These are phyloP conservation scores for Ajuga reptans DNA, from an alignment of 305 asterid genomes.

Conservation along the genomic window DNA sequence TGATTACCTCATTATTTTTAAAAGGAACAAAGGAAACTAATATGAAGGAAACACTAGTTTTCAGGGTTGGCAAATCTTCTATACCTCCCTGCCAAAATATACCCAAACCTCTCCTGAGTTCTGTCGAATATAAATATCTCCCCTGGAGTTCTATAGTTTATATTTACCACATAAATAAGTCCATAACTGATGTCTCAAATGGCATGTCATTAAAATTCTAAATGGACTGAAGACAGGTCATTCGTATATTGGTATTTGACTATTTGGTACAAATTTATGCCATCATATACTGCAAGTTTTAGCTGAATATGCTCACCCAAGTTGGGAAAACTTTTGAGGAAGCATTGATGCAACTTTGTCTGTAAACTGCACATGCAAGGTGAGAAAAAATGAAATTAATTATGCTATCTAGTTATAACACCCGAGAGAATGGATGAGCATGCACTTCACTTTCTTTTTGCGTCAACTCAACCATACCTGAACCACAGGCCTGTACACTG, in stretches of 20 bases:
- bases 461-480: slow-evolving; percentile 51
- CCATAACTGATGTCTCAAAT: slow-evolving; percentile 5
- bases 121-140: slow-evolving; percentile 1
- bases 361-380: slow-evolving; percentile 62
- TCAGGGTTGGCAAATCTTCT: neutral
- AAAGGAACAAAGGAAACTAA: neutral
- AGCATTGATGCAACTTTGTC: slow-evolving; percentile 94
- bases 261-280: neutral
- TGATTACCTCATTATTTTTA: neutral
- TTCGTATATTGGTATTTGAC: neutral
- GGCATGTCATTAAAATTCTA: neutral
- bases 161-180: neutral
- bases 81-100: neutral
- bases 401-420: neutral
- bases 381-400: slow-evolving; percentile 21
- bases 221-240: neutral
- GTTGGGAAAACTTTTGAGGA: slow-evolving; percentile 88
- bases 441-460: slow-evolving; percentile 11
- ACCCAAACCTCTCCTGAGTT: neutral
- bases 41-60: neutral
- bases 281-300: slow-evolving; percentile 6
- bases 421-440: slow-evolving; percentile 4
- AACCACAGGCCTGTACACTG: slow-evolving; percentile 90
- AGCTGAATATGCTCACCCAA: slow-evolving; percentile 49
- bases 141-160: neutral